A percentile compares a stretch with the other conserved stretches of the same genome.
These are phyloP conservation scores for Lathyrus tuberosus DNA, from an alignment of 306 rosid species.

Conservation along the genomic window DNA sequence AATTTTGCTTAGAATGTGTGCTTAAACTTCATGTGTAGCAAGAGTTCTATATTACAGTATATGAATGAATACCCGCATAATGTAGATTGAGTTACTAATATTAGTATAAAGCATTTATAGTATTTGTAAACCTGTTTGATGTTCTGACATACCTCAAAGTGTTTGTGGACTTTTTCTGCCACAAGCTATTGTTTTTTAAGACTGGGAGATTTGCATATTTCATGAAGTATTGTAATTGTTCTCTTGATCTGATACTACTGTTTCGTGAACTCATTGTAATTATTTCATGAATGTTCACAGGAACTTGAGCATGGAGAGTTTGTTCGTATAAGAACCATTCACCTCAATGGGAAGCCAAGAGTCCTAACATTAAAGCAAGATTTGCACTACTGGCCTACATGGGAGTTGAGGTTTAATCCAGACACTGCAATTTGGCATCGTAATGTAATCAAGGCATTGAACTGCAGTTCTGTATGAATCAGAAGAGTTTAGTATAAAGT, in stretches of 20 bases:
- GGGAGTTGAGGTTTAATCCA: conserved; percentile 85
- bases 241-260: conserved; percentile 12
- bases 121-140: neutral
- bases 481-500: conserved; percentile 15
- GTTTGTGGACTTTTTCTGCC: no score
- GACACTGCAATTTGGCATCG: conserved; percentile 83
- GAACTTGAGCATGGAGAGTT: conserved; percentile 84
- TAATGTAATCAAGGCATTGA: conserved; percentile 61
- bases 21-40: no score
- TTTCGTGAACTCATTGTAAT: conserved; percentile 1
- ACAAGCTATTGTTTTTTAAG: no score
- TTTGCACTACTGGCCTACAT: conserved; percentile 94
- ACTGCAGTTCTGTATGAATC: conserved; percentile 42
- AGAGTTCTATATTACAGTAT: no score
- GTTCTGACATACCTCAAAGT: no score
- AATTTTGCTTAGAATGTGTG: no score
- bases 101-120: neutral
- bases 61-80: no score
- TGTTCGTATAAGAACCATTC: conserved; percentile 82
- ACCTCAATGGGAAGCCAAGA: conserved; percentile 86
- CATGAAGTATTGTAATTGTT: neutral
- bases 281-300: conserved; percentile 46
- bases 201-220: conserved; percentile 14
- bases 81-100: no score
- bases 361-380: conserved; percentile 91